Base-by-base conservation (phyloP, 805 yeast species). In the Starmerella tilneyi region DNA sequence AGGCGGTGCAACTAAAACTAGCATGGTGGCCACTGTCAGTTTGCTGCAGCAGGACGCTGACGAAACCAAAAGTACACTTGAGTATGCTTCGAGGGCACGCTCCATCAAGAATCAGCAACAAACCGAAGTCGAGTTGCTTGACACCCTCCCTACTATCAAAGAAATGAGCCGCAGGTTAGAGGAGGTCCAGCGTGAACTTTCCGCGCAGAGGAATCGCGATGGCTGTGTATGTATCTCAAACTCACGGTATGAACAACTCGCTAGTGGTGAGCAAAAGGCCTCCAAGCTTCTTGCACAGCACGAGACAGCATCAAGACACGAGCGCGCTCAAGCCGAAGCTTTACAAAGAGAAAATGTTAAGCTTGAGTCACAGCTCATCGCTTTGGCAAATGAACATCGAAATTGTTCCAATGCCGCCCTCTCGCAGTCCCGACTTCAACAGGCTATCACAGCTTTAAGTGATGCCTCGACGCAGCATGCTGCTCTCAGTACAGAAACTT, bases 1-100 rank as follows among this genome's bases (percentile, higher is more conserved):
- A 3, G 96, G 96, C 2, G 96, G 96, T 2, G 72, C 77, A 45
- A 85, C 96, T 0, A 81, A 83, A 57, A 86, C 96, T 0, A 79
- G 88, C 26, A 70, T 86, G 45, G 82, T 86, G 21, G 94, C 95
- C 1, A 86, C 94, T 0, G 72, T 86, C 2, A 83, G 94, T 7
- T 94, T 95, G 0, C 94, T 94, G 0, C 73, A 73, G 48, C 68
- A 75, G 23, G 82, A 81, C 48, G 65, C 76, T n/a, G 88, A 81
- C 23, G 96, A 86, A 59, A 83, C 95, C 0, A 60, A 80, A 34
- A 81, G 92, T 53, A 86, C 96, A 0, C 68, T 86, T 42, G 92
- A 84, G 52, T 86, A 86, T 61, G 95, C 96, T 3, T 76, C 79
- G 43, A 78, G 86, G 49, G 96, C 96, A 2, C 83, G 84, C 52